These are phyloP conservation scores for Eucalyptus curtisii DNA, from an alignment of 345 rosid genomes.

Conservation along the genomic window DNA sequence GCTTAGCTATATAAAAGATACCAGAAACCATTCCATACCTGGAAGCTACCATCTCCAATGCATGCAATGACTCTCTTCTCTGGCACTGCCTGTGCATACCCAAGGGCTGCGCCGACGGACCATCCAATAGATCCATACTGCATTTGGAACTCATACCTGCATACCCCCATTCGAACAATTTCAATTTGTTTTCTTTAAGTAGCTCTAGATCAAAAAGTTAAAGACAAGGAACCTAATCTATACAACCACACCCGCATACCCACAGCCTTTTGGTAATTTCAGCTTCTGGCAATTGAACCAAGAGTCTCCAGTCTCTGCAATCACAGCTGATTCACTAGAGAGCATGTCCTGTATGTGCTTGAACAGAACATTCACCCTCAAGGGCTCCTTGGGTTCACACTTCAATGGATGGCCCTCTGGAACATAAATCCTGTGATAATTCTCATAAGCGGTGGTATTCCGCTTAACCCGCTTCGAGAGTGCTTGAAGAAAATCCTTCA, in stretches of 20 bases:
- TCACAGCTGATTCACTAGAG: slow-evolving; percentile 57
- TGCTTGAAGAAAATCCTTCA: slow-evolving; percentile 60
- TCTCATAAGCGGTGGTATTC: slow-evolving; percentile 52
- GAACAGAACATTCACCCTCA: slow-evolving; percentile 66
- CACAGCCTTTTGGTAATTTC: slow-evolving; percentile 62
- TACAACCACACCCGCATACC: slow-evolving; percentile 18
- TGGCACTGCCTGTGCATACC: slow-evolving; percentile 70
- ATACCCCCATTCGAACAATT: not conserved
- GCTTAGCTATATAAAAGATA: not conserved
- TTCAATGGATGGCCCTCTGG: slow-evolving; percentile 49
- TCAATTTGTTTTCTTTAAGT: not conserved
- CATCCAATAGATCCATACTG: slow-evolving; percentile 86
- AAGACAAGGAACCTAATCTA: not conserved
- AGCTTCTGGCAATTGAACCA: slow-evolving; percentile 87
- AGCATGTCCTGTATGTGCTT: slow-evolving; percentile 63
- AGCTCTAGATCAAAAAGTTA: not conserved
- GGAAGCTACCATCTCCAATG: slow-evolving; percentile 85
- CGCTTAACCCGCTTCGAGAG: slow-evolving; percentile 41
- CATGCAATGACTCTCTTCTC: slow-evolving; percentile 67
- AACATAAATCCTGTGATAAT: slow-evolving; percentile 62
- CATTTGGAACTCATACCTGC: slow-evolving; percentile 81
- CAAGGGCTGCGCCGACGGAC: slow-evolving; percentile 76
- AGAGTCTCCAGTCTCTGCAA: slow-evolving; percentile 84
- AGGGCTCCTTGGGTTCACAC: slow-evolving; percentile 37
- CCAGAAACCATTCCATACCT: slow-evolving; percentile 14